Conservation (phyloP, 2,329 filamentous ascomycete genomes). For the Penicillium digitatum region DNA sequence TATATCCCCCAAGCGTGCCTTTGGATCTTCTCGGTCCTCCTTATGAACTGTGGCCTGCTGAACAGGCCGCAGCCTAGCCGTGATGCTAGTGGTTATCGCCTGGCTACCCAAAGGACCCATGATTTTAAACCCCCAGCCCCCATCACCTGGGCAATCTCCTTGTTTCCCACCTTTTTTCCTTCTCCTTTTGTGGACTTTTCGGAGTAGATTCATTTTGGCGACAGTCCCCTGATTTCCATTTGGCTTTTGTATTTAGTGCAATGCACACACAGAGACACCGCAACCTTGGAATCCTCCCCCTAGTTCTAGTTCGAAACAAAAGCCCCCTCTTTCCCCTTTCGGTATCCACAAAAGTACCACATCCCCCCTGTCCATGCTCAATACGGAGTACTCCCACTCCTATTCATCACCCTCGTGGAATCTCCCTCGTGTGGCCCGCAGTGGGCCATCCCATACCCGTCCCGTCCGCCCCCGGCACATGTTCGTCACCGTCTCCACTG, state of each 20-base stretch:
- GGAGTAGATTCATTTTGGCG: constrained; percentile 17
- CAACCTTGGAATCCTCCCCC: neutral
- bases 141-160: neutral
- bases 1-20: constrained; percentile 1
- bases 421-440: neutral
- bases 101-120: neutral
- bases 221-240: constrained; percentile 4
- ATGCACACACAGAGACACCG: neutral
- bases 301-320: neutral
- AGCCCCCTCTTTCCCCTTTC: neutral
- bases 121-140: neutral
- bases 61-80: neutral
- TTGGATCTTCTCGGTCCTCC: neutral
- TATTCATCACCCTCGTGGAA: neutral
- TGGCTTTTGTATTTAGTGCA: constrained; percentile 16
- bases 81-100: too few relatives aligned
- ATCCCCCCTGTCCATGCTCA: neutral
- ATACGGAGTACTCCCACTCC: neutral
- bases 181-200: neutral
- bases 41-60: neutral
- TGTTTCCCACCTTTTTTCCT: neutral
- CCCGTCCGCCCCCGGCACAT: neutral
- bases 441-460: constrained; percentile 2
- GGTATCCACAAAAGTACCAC: neutral
- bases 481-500: neutral